These are phyloP conservation scores for Micractinium conductrix DNA, from an alignment of 139 green algal species.

Conservation along the genomic window DNA sequence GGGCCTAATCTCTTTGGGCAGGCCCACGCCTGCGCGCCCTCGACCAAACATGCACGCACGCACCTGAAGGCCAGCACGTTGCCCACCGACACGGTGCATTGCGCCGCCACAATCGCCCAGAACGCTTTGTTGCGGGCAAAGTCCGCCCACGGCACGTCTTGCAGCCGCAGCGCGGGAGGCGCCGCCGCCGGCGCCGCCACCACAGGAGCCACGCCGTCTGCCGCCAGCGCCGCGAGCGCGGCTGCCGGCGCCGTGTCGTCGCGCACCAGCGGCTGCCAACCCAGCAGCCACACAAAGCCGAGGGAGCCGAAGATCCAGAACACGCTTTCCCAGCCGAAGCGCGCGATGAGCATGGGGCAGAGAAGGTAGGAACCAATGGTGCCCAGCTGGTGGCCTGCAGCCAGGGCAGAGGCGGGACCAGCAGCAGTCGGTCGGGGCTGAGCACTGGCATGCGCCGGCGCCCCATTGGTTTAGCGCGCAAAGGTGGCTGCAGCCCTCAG, in stretches of 20 bases:
- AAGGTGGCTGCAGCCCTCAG: too few species aligned
- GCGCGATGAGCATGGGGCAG: conserved; percentile 64
- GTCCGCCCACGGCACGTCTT: conserved; percentile 62
- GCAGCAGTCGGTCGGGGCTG: too few species aligned
- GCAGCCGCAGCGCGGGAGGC: conserved; percentile 7
- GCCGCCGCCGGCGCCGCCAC: not conserved
- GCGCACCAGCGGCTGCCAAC: conserved; percentile 56
- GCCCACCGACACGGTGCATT: conserved; percentile 46
- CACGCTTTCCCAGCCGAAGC: conserved; percentile 60
- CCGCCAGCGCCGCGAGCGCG: too few species aligned
- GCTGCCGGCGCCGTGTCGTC: conserved; percentile 23
- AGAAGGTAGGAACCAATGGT: conserved; percentile 69
- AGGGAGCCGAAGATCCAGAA: conserved; percentile 73
- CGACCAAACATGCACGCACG: too few species aligned
- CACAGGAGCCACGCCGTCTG: not conserved
- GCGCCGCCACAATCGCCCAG: conserved; percentile 56
- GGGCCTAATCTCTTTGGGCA: too few species aligned
- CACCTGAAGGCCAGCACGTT: not conserved
- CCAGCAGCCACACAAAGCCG: conserved; percentile 69
- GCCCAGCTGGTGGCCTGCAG: conserved; percentile 61
- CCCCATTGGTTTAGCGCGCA: not conserved
- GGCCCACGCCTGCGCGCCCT: too few species aligned
- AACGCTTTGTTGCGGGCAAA: conserved; percentile 63
- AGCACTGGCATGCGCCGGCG: too few species aligned
- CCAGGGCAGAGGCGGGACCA: not conserved